These are phyloP conservation scores for Rhodomyrtus psidioides DNA, from an alignment of 441 rosid genomes.

Conservation along the genomic window DNA sequence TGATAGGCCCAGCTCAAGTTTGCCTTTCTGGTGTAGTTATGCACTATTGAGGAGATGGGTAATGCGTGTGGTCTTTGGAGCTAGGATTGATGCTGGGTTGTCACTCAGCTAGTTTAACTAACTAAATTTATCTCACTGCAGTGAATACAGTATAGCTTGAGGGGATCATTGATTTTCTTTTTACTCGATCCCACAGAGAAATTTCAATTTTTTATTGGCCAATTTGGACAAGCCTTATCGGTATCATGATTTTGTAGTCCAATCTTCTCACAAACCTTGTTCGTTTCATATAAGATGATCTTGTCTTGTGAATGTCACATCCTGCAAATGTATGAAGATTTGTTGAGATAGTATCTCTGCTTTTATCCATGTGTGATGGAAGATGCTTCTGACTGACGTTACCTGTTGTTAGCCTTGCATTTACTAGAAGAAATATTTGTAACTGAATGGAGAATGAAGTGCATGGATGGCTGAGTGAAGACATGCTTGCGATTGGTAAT, in stretches of 20 bases:
- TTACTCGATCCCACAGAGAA: not conserved
- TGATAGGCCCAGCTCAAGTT: too few relatives aligned
- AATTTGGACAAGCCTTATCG: not conserved
- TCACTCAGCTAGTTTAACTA: not conserved
- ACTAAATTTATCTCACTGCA: not conserved
- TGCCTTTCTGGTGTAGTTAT: not conserved
- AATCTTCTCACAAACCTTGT: not conserved
- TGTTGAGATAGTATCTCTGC: not conserved
- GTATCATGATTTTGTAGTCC: not conserved
- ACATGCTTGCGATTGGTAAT: too few relatives aligned
- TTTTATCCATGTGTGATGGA: not conserved
- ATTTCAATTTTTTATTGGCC: not conserved
- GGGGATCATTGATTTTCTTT: not conserved
- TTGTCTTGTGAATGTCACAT: not conserved
- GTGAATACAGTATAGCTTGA: not conserved
- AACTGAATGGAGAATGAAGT: too few relatives aligned
- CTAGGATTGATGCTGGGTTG: not conserved
- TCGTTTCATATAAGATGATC: not conserved
- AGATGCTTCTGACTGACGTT: not conserved
- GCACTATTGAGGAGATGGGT: not conserved
- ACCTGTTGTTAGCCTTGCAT: not conserved
- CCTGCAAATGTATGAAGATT: not conserved
- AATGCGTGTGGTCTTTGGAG: not conserved
- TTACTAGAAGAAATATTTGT: too few relatives aligned
- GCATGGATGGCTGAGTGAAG: too few relatives aligned